Evolutionary conservation across 139 green algal species (phyloP).

Genomic region (Chlamydomonas urium): DNA sequence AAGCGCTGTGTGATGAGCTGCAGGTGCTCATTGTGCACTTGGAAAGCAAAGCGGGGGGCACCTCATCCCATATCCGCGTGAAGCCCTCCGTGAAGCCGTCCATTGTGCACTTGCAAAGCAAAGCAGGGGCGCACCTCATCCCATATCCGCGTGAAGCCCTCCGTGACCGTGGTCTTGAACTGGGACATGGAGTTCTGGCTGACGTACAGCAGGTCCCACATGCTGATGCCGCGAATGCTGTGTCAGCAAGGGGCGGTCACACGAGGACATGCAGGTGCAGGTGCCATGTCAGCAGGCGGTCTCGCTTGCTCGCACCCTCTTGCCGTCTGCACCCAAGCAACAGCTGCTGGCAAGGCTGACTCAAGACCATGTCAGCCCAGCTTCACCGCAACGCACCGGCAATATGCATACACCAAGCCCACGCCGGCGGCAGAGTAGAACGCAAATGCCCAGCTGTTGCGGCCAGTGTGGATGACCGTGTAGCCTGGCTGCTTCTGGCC

Average conservation of each 20-base stretch:
- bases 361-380: not conserved
- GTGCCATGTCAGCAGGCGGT: too few relatives aligned
- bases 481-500: slow-evolving; percentile 11
- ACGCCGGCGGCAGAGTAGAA: slow-evolving; percentile 12
- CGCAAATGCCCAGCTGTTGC: slow-evolving; percentile 17
- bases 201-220: slow-evolving; percentile 37
- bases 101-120: too few relatives aligned
- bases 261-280: too few relatives aligned
- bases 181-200: slow-evolving; percentile 19
- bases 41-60: too few relatives aligned
- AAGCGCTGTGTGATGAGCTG: too few relatives aligned
- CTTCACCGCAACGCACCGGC: not conserved
- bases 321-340: too few relatives aligned
- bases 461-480: slow-evolving; percentile 26
- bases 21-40: too few relatives aligned
- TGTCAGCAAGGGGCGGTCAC: not conserved
- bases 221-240: slow-evolving; percentile 12
- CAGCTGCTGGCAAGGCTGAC: too few relatives aligned
- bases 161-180: slow-evolving; percentile 23
- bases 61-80: slow-evolving; percentile 36
- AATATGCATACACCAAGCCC: slow-evolving; percentile 29
- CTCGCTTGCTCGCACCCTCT: too few relatives aligned
- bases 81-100: slow-evolving; percentile 16
- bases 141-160: slow-evolving; percentile 31
- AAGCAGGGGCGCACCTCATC: too few relatives aligned